Evolutionary conservation across 78 protist species (phyloP), one percentile per base, ranked within the genome.

Genomic region (Monocercomonoides exilis): DNA sequence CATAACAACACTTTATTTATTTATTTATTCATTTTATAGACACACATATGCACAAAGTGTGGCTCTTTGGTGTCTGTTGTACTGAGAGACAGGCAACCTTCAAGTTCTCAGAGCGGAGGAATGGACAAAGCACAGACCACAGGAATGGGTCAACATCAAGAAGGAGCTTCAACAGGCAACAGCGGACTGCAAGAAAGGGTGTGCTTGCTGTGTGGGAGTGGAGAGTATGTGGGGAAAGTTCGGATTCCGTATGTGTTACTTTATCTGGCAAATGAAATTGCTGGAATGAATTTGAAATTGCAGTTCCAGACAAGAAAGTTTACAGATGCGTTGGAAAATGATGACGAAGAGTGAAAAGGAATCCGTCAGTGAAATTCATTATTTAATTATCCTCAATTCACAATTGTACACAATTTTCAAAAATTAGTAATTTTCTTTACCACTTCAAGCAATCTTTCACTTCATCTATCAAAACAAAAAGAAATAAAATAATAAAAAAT

Each of bases 171-270:
- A 54, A 21, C 70, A 54, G 70, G 21, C 38, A 11, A 54, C 11
- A 54, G 38, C 70, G 11, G 38, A 29, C 11, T 6, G 6, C 41
- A 29, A 44, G 6, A 6, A 36, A 11, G 84, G 41, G 6, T 11
- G 21, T 89, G 91, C 86, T 44, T 46, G 43, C n/a, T 0, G 46
- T 87, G 90, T 43, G 87, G 80, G 43, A 81, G 46, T 5, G 45
- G 38, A 1, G 3, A 41, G 41, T 41, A 2, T 32, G 82, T 89
- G 41, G 45, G 33, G 36, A 41, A n/a, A 54, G 38, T 96, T 44
- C 34, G 87, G 1, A 0, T 96, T 1, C 98, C 98, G 32, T 93
- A 93, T 84, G 97, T 96, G n/a, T 90, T 95, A 85, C 85, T 91
- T 2, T 96, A 95, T 77, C 91, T 96, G 33, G 82, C 84, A 3